These are phyloP conservation scores for Sambucus nigra DNA, from an alignment of 129 eudicot genomes.

Conservation along the genomic window DNA sequence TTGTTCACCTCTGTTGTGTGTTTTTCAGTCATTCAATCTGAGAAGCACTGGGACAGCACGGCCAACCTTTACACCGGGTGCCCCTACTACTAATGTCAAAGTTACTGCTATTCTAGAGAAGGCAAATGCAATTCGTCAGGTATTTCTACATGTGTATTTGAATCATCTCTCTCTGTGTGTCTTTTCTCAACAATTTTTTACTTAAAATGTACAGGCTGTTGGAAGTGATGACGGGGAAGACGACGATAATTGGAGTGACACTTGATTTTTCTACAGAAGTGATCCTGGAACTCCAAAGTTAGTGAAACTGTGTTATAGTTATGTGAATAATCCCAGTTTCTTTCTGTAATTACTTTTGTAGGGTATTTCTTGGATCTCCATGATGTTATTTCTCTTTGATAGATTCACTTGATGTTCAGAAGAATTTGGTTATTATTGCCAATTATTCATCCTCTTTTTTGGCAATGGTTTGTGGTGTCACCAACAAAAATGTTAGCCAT, in stretches of 20 bases:
- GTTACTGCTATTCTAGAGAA: conserved; percentile 77
- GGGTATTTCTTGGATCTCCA: conserved; percentile 12
- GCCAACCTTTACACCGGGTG: conserved; percentile 33
- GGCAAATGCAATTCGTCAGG: conserved; percentile 92
- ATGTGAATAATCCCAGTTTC: conserved; percentile 17
- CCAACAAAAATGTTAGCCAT: too few species aligned
- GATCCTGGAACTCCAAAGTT: neutral
- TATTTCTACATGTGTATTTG: neutral
- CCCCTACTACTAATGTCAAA: conserved; percentile 30
- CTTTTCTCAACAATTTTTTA: neutral
- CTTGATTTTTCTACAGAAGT: conserved; percentile 4
- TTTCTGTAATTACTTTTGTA: conserved; percentile 11
- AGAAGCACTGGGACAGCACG: conserved; percentile 48
- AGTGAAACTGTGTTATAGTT: conserved; percentile 1
- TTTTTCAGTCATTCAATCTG: conserved; percentile 63
- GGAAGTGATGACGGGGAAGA: conserved; percentile 61
- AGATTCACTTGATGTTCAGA: neutral
- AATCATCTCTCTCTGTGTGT: neutral
- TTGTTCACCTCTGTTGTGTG: neutral
- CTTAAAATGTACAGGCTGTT: conserved; percentile 36
- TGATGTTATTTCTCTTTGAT: conserved; percentile 7
- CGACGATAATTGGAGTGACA: conserved; percentile 49
- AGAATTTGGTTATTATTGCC: neutral
- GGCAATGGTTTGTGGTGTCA: too few species aligned
- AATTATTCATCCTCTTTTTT: neutral